These are phyloP conservation scores for Entomortierella parvispora DNA, from an alignment of 192 early-diverging fungal genomes.

Conservation along the genomic window DNA sequence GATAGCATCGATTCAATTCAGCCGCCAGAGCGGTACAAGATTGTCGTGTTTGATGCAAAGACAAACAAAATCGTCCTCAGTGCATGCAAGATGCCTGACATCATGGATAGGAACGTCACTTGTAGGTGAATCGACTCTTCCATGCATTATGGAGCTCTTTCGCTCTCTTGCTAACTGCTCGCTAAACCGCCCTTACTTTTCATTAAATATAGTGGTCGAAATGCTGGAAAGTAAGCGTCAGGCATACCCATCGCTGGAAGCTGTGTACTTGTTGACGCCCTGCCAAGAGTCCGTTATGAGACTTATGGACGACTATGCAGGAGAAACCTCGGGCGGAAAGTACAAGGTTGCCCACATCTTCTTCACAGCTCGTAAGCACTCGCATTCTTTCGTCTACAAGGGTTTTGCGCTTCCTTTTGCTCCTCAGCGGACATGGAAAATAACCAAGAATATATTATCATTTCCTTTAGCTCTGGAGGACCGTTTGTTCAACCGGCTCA, in stretches of 20 bases:
- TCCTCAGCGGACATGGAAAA: neutral
- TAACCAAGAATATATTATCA: neutral
- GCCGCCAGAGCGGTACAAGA: constrained; percentile 81
- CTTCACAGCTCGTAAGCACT: constrained; percentile 63
- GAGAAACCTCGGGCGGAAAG: constrained; percentile 54
- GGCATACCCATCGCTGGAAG: constrained; percentile 68
- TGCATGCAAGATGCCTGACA: constrained; percentile 80
- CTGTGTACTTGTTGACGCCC: constrained; percentile 70
- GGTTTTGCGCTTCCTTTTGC: neutral
- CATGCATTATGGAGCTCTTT: neutral
- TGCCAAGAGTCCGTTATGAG: constrained; percentile 68
- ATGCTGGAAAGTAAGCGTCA: constrained; percentile 67
- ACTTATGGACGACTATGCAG: constrained; percentile 68
- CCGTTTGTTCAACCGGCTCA: constrained; percentile 67
- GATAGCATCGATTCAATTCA: constrained; percentile 83
- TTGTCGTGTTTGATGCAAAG: constrained; percentile 82
- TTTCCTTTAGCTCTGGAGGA: constrained; percentile 68
- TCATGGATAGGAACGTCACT: constrained; percentile 73
- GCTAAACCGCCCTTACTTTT: neutral
- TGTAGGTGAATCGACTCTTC: constrained; percentile 59
- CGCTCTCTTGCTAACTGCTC: neutral
- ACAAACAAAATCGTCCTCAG: constrained; percentile 77
- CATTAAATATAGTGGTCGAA: constrained; percentile 62
- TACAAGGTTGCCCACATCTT: constrained; percentile 71
- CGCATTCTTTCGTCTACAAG: constrained; percentile 2